Evolutionary conservation across 1,139 yeast genomes (phyloP).

Genomic region (Hemisphaericaspora xylofermentans): DNA sequence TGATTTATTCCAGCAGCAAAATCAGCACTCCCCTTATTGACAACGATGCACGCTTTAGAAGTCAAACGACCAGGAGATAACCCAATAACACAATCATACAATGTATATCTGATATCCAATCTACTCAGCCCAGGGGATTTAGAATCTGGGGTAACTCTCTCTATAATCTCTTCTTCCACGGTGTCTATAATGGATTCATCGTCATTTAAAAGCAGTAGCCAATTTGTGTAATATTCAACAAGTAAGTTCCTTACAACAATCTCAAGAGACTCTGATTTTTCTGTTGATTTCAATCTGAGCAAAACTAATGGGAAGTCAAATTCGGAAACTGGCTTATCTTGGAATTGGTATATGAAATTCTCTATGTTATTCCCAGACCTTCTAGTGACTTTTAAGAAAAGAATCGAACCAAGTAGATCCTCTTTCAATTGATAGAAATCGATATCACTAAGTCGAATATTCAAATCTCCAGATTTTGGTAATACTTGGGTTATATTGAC

Average conservation of each 20-base stretch:
- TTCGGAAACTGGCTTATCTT: constrained; percentile 17
- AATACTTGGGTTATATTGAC: constrained; percentile 27
- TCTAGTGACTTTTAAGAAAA: constrained; percentile 23
- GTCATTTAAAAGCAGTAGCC: constrained; percentile 42
- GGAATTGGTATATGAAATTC: constrained; percentile 29
- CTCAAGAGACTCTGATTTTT: constrained; percentile 26
- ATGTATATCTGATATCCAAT: constrained; percentile 41
- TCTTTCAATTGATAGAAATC: constrained; percentile 33
- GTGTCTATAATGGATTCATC: constrained; percentile 16
- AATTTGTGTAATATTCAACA: constrained; percentile 54
- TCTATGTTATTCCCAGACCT: constrained; percentile 19
- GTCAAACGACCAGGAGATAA: constrained; percentile 57
- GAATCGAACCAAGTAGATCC: constrained; percentile 31
- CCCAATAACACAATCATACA: constrained; percentile 56
- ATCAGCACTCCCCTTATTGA: constrained; percentile 56
- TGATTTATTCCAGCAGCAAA: constrained; percentile 34
- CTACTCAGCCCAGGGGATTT: constrained; percentile 7
- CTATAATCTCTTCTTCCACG: constrained; percentile 19
- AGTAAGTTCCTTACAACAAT: constrained; percentile 44
- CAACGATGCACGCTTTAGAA: constrained; percentile 50
- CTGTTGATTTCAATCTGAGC: constrained; percentile 20
- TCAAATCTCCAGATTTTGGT: constrained; percentile 48
- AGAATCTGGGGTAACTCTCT: constrained; percentile 13
- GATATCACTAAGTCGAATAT: constrained; percentile 22
- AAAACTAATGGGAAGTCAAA: constrained; percentile 24